Base-by-base conservation (phyloP, 257 asterid genomes). In the Penstemon davidsonii region DNA sequence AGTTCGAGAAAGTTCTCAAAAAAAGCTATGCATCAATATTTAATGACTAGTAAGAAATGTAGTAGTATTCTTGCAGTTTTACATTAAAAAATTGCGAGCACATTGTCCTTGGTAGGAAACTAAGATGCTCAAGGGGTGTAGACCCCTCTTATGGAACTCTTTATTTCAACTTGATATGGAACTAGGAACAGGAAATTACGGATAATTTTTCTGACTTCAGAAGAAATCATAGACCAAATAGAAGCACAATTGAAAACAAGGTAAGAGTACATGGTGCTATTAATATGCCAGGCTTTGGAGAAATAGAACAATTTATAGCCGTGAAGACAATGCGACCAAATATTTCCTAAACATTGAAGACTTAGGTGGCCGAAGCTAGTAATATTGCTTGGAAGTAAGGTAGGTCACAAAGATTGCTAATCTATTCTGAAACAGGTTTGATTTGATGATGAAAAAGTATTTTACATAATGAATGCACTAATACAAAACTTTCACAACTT, bases 1-100 rank as follows among this genome's bases (percentile, higher is more conserved):
- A 70, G 39, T 38, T 61, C 9, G 45, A 71, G 54, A 64, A 64
- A 52, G 47, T 54, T 49, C 11, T 59, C 6, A 8, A 67, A 43
- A 57, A 46, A 56, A 52, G 44, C 33, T 57, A 59, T 36, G 43
- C 18, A 25, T 7, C 59, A 5, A 45, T 52, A 25, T 15, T 3
- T 9, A 43, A 63, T 12, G 54, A 39, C 33, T 25, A 25, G 33
- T 25, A 25, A 25, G 1, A 25, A 25, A 25, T 0, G 33, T 25
- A 25, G 33, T 25, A 25, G 33, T 25, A 25, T 25, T 25, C 33
- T 25, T 25, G 33, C 2, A 25, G 1, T 25, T 25, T 25, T 25
- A 25, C 33, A 25, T 1, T 25, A 25, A 25, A 25, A 25, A 25
- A 25, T 25, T 25, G 33, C 33, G 2, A 25, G 33, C 33, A 25